Evolutionary conservation across 768 basidiomycete genomes (phyloP).

Genomic region (Neoboletus subvelutipes): DNA sequence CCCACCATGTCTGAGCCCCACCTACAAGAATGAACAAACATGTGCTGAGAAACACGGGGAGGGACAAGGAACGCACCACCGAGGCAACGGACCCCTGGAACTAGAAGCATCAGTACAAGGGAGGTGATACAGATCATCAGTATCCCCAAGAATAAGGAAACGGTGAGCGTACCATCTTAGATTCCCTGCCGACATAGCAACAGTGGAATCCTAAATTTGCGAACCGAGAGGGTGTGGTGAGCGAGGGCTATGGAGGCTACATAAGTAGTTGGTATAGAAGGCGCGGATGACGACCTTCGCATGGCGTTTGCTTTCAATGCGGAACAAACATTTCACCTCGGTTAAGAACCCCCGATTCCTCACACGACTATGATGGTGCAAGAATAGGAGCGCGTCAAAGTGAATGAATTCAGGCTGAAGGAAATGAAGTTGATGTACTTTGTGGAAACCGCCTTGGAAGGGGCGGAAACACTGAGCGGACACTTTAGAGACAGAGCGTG

Average conservation of each 20-base stretch:
- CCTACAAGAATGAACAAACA: constrained; percentile 15
- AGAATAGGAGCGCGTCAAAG: background rate
- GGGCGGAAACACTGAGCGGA: too few species aligned
- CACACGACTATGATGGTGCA: background rate
- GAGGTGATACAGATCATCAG: too few species aligned
- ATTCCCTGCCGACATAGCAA: background rate
- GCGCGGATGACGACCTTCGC: background rate
- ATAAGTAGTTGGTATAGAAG: too few species aligned
- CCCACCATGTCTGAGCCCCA: constrained; percentile 32
- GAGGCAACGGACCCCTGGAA: background rate
- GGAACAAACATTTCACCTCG: constrained; percentile 16
- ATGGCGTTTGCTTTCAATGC: background rate
- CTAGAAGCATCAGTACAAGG: background rate
- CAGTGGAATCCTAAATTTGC: background rate
- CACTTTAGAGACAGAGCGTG: too few species aligned
- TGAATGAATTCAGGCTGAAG: background rate
- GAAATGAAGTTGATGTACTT: constrained; percentile 6
- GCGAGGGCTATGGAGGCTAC: background rate
- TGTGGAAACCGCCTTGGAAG: too few species aligned
- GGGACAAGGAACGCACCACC: constrained; percentile 6
- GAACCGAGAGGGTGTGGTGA: constrained; percentile 8
- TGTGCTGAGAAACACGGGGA: constrained; percentile 13
- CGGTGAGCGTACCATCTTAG: constrained; percentile 6
- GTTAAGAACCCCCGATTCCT: background rate
- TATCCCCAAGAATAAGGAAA: background rate